Conservation (phyloP, 352 stramenopile genomes). For the Pythium biforme region DNA sequence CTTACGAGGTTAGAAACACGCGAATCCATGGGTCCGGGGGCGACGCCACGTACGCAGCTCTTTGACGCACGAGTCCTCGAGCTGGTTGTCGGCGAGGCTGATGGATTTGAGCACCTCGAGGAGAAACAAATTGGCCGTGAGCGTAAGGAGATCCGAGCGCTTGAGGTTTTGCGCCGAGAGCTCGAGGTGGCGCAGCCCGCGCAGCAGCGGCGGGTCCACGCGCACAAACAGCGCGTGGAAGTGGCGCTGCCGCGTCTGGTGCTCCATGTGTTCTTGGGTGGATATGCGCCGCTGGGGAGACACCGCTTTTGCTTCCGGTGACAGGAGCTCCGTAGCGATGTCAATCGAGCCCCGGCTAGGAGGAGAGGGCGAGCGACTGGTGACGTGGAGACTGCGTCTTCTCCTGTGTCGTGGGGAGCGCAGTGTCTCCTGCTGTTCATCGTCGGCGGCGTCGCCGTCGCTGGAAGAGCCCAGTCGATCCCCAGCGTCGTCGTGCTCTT, state of each 20-base stretch:
- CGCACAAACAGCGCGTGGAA: slow-evolving; percentile 33
- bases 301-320: too few relatives aligned
- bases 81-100: slow-evolving; percentile 38
- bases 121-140: slow-evolving; percentile 33
- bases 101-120: slow-evolving; percentile 28
- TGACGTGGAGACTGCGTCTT: not conserved
- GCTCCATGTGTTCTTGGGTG: too few relatives aligned
- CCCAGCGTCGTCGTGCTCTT: not conserved
- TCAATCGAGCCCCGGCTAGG: too few relatives aligned
- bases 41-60: slow-evolving; percentile 27
- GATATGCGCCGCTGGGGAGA: too few relatives aligned
- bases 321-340: too few relatives aligned
- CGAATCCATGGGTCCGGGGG: not conserved
- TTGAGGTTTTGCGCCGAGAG: slow-evolving; percentile 30
- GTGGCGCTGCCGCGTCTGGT: slow-evolving; percentile 18
- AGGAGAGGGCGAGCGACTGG: too few relatives aligned
- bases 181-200: slow-evolving; percentile 28
- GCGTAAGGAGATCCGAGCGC: slow-evolving; percentile 23
- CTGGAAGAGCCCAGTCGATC: not conserved
- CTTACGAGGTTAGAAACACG: too few relatives aligned
- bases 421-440: not conserved
- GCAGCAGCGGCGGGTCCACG: slow-evolving; percentile 30
- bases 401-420: too few relatives aligned
- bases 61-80: slow-evolving; percentile 31
- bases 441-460: not conserved